A percentile compares a stretch with the other conserved stretches of the same genome.
These are phyloP conservation scores for Alternaria rosae DNA, from an alignment of 2,329 filamentous ascomycete genomes.

Conservation along the genomic window DNA sequence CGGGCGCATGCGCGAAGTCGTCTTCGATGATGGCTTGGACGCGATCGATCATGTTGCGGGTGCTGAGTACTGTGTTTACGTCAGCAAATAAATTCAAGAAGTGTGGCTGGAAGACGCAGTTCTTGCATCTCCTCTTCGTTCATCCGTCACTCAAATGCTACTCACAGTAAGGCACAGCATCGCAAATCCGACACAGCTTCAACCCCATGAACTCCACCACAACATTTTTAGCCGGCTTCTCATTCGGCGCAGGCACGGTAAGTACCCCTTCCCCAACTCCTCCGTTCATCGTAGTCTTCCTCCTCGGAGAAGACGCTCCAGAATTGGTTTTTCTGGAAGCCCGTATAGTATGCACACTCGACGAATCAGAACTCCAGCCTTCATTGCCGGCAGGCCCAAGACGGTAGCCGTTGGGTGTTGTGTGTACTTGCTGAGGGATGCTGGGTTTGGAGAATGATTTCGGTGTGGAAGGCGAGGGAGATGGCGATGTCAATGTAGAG, in stretches of 20 bases:
- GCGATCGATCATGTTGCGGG: neutral
- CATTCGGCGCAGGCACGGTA: neutral
- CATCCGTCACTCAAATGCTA: neutral
- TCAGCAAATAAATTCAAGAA: neutral
- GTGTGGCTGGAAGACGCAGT: neutral
- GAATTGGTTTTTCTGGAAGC: neutral
- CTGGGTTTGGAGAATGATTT: neutral
- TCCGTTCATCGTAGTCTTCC: neutral
- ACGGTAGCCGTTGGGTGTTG: neutral
- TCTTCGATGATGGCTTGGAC: conserved; percentile 10
- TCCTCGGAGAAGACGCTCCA: neutral
- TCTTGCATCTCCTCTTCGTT: neutral
- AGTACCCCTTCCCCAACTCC: neutral
- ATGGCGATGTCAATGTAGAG: neutral
- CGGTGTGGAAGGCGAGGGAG: neutral
- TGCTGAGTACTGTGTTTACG: conserved; percentile 4
- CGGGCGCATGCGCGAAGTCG: neutral
- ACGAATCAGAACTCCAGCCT: neutral
- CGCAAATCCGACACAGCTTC: conserved; percentile 3
- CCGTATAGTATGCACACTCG: neutral
- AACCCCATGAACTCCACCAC: conserved; percentile 6
- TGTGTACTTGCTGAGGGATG: neutral
- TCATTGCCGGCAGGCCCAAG: neutral
- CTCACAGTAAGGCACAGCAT: conserved; percentile 12
- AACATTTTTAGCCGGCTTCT: neutral